Base-by-base conservation (phyloP, 371 early-diverging fungal species). In the Mucor racemosus region DNA sequence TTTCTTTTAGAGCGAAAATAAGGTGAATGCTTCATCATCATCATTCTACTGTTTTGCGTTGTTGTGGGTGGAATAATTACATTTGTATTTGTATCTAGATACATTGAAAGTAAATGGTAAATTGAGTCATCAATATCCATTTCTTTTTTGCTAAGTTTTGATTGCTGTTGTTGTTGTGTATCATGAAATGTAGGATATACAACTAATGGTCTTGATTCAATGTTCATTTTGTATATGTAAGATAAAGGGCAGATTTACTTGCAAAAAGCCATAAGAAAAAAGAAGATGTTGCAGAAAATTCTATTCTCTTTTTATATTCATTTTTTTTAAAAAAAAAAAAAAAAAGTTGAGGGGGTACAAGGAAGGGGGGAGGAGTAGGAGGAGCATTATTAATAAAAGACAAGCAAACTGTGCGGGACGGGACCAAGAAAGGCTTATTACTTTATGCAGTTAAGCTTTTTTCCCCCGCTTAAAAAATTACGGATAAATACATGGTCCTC, bases 121-220 rank as follows among this genome's bases (percentile, higher is more conserved):
- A 73, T 17, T 21, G 73, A 68, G 13, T 55, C 62, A 34, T 73
- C 73, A 13, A 73, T 71, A 33, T 65, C 66, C 14, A 40, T 58
- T 10, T 67, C 65, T 68, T 65, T 66, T 13, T 58, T 15, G 5
- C 38, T 59, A 14, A 53, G 31, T 14, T 26, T 13, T 9, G 46
- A n/a, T 19, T n/a, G 46, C 19, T 42, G 14, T 38, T 19, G 62
- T 48, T 41, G 46, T 11, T 61, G 56, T n/a, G 55, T 53, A 31
- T 71, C 71, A 62, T 66, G 58, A 15, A 66, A 67, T 34, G 46
- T 48, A 13, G 66, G 66, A 35, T 66, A 70, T 35, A 62, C 48
- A 35, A 58, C 58, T 5, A 58, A 48, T 50, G 59, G 60, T 40
- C 61, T 57, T 57, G 70, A 39, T n/a, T 60, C 44, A 21, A 63